Evolutionary conservation across 2,329 filamentous ascomycete species (phyloP), one percentile per base, ranked within the genome.

Genomic region (Tolypocladium endophyticum): DNA sequence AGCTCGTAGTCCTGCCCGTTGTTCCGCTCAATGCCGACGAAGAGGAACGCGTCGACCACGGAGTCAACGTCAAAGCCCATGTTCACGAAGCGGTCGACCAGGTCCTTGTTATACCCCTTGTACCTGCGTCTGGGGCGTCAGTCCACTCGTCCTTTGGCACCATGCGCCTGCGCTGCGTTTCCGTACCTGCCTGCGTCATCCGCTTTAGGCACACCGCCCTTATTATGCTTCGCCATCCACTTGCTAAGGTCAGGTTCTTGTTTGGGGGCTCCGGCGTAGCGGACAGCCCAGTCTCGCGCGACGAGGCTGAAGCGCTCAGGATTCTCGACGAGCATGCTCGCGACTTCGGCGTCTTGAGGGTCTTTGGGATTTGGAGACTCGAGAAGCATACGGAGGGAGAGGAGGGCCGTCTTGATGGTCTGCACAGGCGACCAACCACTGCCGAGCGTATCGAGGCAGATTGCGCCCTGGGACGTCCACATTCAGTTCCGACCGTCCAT

Each of bases 331-430:
- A 97, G 81, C 90, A 97, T 96, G 68, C 83, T 86, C 30, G 94
- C 94, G 1, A 97, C 94, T 73, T 97, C 91, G 45, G 92, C 92
- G 69, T 99, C 94, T 77, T 99, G 94, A 0, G 94, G 94, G 65
- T 99, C 94, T 68, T 93, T 95, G 0, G 94, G 93, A 72, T 99
- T 95, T 4, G 94, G 94, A 23, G 87, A 90, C 75, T 91, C 91
- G 69, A 99, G 89, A 23, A 99, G 85, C 65, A 92, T 93, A 73
- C 96, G 92, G 38, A 99, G 81, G 35, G 92, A 97, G 61, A 99
- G 86, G 54, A 99, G 84, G 43, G 93, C 91, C 25, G 91, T 95
- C 77, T 97, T 97, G 73, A 99, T 93, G 18, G 93, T 99, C 62
- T 97, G 83, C 30, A 99, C 92, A 0, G 94, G 94, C 7, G 93